A percentile compares a stretch with the other conserved stretches of the same genome.
Evolutionary conservation across 2,329 filamentous ascomycete species (phyloP).

Genomic region (Colletotrichum cereale): DNA sequence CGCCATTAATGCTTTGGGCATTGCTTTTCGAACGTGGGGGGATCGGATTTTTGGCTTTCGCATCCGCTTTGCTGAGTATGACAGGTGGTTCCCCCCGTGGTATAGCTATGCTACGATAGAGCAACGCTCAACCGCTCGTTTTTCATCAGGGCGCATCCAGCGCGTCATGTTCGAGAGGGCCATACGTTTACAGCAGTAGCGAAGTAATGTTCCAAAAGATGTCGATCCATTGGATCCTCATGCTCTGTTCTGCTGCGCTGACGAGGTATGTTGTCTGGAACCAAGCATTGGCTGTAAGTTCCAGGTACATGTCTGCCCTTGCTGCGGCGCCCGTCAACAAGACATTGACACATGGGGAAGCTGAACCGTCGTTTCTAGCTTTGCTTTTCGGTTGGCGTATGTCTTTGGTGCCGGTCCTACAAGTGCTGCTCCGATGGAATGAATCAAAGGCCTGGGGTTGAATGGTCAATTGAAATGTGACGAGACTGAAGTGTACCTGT

Average conservation of each 20-base stretch:
- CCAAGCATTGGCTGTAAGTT: not conserved
- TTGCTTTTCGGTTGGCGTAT: not conserved
- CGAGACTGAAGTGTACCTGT: slow-evolving; percentile 1
- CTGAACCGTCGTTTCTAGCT: not conserved
- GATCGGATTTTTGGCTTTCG: not conserved
- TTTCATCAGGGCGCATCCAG: not conserved
- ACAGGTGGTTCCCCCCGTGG: not conserved
- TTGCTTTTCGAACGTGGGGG: slow-evolving; percentile 21
- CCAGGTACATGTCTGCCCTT: not conserved
- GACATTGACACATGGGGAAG: not conserved
- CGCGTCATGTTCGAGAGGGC: not conserved
- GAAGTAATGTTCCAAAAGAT: not conserved
- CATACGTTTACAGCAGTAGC: not conserved
- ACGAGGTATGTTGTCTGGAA: not conserved
- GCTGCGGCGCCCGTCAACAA: not conserved
- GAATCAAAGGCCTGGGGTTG: not conserved
- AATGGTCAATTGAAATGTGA: not conserved
- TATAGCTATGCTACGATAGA: not conserved
- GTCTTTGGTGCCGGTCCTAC: not conserved
- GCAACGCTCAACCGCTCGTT: not conserved
- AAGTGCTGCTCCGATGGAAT: not conserved
- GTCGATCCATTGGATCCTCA: not conserved
- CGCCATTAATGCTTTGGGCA: slow-evolving; percentile 16
- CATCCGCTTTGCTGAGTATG: not conserved
- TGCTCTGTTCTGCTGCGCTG: not conserved